A percentile compares a stretch with the other conserved stretches of the same genome.
Conservation (phyloP, 78 protist species). For the Parvularia atlantis region DNA sequence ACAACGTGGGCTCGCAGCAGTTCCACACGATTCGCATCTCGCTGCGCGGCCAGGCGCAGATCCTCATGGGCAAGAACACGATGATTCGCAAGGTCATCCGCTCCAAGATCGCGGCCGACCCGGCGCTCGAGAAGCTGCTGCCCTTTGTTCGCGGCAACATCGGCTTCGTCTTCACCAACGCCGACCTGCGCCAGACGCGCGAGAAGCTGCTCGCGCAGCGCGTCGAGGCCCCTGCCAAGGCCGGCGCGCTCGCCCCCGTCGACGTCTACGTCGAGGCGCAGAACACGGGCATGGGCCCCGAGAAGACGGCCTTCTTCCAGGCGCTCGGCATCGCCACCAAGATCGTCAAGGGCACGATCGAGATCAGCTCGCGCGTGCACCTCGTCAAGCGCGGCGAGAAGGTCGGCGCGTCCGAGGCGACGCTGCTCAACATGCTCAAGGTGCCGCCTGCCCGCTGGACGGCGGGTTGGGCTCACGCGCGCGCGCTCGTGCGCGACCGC, state of each 20-base stretch:
- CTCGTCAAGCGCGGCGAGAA: constrained; percentile 79
- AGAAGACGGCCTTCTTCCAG: constrained; percentile 96
- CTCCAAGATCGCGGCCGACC: constrained; percentile 36
- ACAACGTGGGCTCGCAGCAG: constrained; percentile 96
- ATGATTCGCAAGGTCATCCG: constrained; percentile 76
- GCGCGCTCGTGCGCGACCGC: too few relatives aligned
- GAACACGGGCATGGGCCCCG: constrained; percentile 94
- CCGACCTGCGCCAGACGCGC: constrained; percentile 54
- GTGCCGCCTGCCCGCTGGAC: too few relatives aligned
- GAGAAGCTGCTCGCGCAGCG: constrained; percentile 31
- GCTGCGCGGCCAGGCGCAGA: constrained; percentile 86
- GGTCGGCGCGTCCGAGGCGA: constrained; percentile 94
- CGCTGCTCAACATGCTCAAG: constrained; percentile 91
- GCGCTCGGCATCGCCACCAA: constrained; percentile 97
- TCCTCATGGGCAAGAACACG: constrained; percentile 97
- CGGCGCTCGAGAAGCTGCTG: constrained; percentile 51
- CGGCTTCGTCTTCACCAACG: constrained; percentile 94
- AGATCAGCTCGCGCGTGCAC: constrained; percentile 80
- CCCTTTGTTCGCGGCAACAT: constrained; percentile 70
- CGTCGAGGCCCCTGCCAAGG: constrained; percentile 92
- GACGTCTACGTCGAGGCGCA: constrained; percentile 89
- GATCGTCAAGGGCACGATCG: constrained; percentile 93
- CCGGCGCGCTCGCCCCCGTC: constrained; percentile 89
- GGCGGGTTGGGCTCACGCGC: too few relatives aligned
- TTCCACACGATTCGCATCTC: constrained; percentile 79